These are phyloP conservation scores for Paramyrothecium roridum DNA, from an alignment of 2,329 filamentous ascomycete genomes.

Conservation along the genomic window DNA sequence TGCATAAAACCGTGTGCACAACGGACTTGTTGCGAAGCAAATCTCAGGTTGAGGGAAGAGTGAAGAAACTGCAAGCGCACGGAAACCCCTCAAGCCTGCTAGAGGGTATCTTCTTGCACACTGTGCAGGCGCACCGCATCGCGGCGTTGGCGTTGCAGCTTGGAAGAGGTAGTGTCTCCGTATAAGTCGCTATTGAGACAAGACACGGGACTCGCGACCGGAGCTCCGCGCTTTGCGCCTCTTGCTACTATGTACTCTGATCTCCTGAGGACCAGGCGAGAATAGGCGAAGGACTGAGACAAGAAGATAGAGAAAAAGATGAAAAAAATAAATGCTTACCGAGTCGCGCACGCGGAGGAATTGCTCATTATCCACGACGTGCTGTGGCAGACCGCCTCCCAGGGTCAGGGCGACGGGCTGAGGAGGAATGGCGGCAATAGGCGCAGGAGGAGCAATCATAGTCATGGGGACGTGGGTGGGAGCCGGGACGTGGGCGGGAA, in stretches of 20 bases:
- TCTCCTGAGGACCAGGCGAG: no score
- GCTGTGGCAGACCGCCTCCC: conserved; percentile 19
- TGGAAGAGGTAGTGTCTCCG: no score
- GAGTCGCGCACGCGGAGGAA: conserved; percentile 79
- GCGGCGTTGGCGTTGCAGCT: no score
- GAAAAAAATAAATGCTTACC: conserved; percentile 51
- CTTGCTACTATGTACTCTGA: no score
- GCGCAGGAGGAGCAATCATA: conserved; percentile 34
- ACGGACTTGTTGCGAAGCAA: neutral
- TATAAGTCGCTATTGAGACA: no score
- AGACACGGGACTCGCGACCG: no score
- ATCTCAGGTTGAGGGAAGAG: no score
- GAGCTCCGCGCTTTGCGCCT: no score
- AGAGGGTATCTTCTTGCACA: no score
- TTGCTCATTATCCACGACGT: conserved; percentile 65
- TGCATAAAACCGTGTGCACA: neutral
- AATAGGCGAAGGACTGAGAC: neutral
- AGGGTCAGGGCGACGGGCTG: conserved; percentile 5
- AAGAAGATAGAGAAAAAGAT: conserved; percentile 5
- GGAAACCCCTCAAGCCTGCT: no score
- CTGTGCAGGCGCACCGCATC: no score
- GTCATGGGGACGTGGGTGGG: conserved; percentile 24
- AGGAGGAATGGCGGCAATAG: conserved; percentile 11
- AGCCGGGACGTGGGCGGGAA: conserved; percentile 22
- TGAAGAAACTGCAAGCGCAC: no score